These are phyloP conservation scores for Hericium rajendrae DNA, from an alignment of 768 basidiomycete genomes.

Conservation along the genomic window DNA sequence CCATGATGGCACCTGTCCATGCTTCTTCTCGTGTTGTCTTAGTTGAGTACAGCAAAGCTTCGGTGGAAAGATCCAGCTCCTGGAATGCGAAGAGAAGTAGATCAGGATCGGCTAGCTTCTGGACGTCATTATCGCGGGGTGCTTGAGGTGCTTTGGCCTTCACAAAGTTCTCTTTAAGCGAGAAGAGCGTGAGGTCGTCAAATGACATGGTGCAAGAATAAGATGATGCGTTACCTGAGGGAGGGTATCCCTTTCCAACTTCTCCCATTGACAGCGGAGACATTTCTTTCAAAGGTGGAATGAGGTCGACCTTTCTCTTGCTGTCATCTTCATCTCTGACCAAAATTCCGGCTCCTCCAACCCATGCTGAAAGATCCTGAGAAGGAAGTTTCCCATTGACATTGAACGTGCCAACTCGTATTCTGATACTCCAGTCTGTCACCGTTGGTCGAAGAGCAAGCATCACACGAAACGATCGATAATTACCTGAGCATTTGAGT, in stretches of 20 bases:
- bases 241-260: neutral
- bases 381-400: conserved; percentile 72
- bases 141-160: neutral
- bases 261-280: conserved; percentile 18
- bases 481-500: neutral
- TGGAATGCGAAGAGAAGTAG: conserved; percentile 72
- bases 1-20: conserved; percentile 59
- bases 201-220: no score
- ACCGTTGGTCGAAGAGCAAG: neutral
- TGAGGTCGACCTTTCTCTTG: conserved; percentile 4
- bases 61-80: conserved; percentile 70
- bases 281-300: conserved; percentile 17
- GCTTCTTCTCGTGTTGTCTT: conserved; percentile 57
- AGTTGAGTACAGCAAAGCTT: conserved; percentile 65
- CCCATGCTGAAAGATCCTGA: conserved; percentile 62
- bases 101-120: conserved; percentile 40
- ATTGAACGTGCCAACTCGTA: conserved; percentile 76
- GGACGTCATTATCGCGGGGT: neutral
- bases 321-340: neutral
- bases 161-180: no score
- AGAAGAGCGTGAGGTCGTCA: no score
- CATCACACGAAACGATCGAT: neutral
- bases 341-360: conserved; percentile 24
- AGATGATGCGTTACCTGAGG: no score
- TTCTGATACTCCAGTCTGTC: conserved; percentile 24